phyloP scores from a whole-genome alignment of 192 early-diverging fungal species.

The Coemansia reversa region DNA sequence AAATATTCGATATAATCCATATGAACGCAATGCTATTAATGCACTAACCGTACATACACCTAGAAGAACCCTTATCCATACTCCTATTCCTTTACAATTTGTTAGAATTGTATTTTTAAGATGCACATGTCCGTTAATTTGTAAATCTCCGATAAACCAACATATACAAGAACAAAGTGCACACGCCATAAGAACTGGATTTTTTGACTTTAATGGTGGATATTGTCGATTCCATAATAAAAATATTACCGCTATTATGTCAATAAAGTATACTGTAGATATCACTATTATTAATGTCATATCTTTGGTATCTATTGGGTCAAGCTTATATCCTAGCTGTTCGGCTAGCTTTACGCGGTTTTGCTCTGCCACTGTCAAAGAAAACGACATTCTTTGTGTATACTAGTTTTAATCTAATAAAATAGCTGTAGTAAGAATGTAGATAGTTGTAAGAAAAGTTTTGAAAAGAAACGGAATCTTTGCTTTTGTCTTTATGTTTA shows the following conservation, averaged over 20 bases:
- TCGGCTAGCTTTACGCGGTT: constrained; percentile 26
- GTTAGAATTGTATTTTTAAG: constrained; percentile 14
- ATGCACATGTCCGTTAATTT: constrained; percentile 53
- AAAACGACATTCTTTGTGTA: constrained; percentile 27
- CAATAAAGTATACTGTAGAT: constrained; percentile 31
- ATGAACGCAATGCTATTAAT: constrained; percentile 40
- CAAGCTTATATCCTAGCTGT: constrained; percentile 29
- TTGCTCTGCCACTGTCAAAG: constrained; percentile 31
- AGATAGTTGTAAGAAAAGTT: too few species aligned
- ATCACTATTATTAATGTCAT: constrained; percentile 30
- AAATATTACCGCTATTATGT: constrained; percentile 35
- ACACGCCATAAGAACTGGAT: constrained; percentile 35
- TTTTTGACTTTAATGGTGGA: constrained; percentile 49
- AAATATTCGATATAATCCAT: constrained; percentile 41
- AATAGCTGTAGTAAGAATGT: too few species aligned
- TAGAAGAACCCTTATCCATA: constrained; percentile 49
- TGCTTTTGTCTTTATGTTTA: too few species aligned
- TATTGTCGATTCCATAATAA: constrained; percentile 43
- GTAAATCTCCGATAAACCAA: constrained; percentile 51
- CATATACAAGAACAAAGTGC: constrained; percentile 26
- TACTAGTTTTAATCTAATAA: neutral
- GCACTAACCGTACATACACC: constrained; percentile 51
- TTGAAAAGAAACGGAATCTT: too few species aligned
- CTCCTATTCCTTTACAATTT: constrained; percentile 37
- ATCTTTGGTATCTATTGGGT: constrained; percentile 36